Base-by-base conservation (phyloP, 2,329 filamentous ascomycete genomes). In the Neofusicoccum ribis region DNA sequence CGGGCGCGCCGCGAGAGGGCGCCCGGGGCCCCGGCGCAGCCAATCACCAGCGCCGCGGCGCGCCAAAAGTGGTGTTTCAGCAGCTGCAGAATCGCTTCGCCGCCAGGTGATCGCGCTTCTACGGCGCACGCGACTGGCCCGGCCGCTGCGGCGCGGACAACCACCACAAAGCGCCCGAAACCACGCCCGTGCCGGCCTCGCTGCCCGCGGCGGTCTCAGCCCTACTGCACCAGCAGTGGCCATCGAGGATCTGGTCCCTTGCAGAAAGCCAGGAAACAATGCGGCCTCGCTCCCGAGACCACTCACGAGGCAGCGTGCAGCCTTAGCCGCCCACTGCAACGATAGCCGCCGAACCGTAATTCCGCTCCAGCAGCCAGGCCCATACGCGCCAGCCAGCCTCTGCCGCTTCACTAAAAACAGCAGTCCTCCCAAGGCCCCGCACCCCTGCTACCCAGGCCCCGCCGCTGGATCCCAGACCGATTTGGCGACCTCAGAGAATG, bases 381-480 rank as follows among this genome's bases (percentile, higher is more conserved):
- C 36, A 62, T 62, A 62, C 46, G 59, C 59, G 59, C 59, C 27
- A 31, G 27, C 27, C 27, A 31, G 27, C 27, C 27, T 31, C 27
- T 31, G 27, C 27, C 27, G 27, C 27, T 31, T 62, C 59, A 27
- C 59, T 62, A 62, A 62, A 62, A 62, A 62, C 59, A 62, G 59
- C 44, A 60, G 20, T 37, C 34, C 31, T 47, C 41, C 36, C 41
- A 43, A 49, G 43, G 51, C 36, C 36, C 37, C 51, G 20, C 15
- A 27, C 58, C 43, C 58, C 58, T 61, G 43, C 43, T 50, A 34
- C 34, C 23, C 37, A 58, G 54, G 15, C 50, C 59, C 46, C 50
- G 31, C 49, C 49, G 23, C 41, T 41, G 37, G 39, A 39, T 15
- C 43, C 17, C 49, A 36, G 63, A 50, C 63, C 63, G 34, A 39